Base-by-base conservation (phyloP, 345 rosid species). In the Mallotus nudiflorus region DNA sequence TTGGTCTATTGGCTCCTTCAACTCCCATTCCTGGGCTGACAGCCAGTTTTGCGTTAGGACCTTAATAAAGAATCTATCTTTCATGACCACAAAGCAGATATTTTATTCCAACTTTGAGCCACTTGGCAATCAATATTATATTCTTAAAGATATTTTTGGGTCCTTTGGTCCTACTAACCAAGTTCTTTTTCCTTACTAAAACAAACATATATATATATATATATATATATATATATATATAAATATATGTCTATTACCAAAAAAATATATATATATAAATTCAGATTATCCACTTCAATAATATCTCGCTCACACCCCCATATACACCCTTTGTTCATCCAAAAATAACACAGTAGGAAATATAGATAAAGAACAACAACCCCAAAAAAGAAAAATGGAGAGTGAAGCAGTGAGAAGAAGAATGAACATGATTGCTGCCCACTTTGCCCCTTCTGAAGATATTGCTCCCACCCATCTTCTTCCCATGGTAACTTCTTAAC, bases 351-450 rank as follows among this genome's bases (percentile, higher is more conserved):
- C 4, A 33, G n/a, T n/a, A n/a, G n/a, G n/a, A n/a, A n/a, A n/a
- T n/a, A n/a, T n/a, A n/a, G n/a, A n/a, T n/a, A n/a, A n/a, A n/a
- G n/a, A n/a, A n/a, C n/a, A n/a, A n/a, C n/a, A n/a, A n/a, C n/a
- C n/a, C n/a, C 6, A 33, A 24, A 18, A 40, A 33, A n/a, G 9
- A 33, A 48, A 57, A 48, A 93, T 93, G 98, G 96, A 88, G 78
- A 66, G 61, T 52, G 89, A 86, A 55, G 72, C 77, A 4, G 82
- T 74, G 73, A 85, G 81, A 60, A 88, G 96, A 70, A 88, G 98
- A 68, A 77, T 91, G 72, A 82, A 78, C 61, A 81, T 77, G 76
- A 77, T 93, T 39, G 84, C 91, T 22, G 74, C 80, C 61, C 98
- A 93, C 83, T 80, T 93, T 69, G 62, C 85, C 1, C 37, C 82